Conservation (phyloP, 768 basidiomycete species). For the Mrakia frigida region DNA sequence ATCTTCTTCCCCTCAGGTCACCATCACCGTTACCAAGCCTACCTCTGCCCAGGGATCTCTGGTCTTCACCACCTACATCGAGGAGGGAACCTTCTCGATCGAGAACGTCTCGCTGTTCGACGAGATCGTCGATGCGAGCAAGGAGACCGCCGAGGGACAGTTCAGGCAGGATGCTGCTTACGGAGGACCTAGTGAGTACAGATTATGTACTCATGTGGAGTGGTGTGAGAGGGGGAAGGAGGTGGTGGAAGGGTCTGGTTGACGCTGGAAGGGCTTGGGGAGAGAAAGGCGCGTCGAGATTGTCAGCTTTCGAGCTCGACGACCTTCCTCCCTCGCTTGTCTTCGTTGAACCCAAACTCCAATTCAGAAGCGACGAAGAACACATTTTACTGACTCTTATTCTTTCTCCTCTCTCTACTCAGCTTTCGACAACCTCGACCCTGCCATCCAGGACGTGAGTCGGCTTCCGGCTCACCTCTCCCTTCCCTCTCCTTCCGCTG, state of each 20-base stretch:
- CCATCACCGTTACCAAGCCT: slow-evolving; percentile 71
- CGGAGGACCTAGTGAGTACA: slow-evolving; percentile 73
- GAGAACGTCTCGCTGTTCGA: slow-evolving; percentile 85
- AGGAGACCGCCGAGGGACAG: slow-evolving; percentile 79
- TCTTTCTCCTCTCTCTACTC: background rate
- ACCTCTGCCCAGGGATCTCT: slow-evolving; percentile 44
- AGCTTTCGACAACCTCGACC: slow-evolving; percentile 86
- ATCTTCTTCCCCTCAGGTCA: slow-evolving; percentile 1
- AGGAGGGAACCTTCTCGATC: slow-evolving; percentile 50
- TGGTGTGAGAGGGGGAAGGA: background rate
- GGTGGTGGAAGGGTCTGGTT: background rate
- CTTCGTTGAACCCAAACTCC: too few relatives aligned
- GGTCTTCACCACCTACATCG: slow-evolving; percentile 30
- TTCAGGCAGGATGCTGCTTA: slow-evolving; percentile 89
- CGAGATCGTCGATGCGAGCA: slow-evolving; percentile 65
- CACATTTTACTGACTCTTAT: background rate
- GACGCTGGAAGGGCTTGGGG: too few relatives aligned
- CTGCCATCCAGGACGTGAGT: slow-evolving; percentile 65
- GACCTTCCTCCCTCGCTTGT: too few relatives aligned
- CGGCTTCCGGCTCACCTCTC: background rate
- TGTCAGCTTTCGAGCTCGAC: too few relatives aligned
- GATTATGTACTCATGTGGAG: background rate
- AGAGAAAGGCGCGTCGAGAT: too few relatives aligned
- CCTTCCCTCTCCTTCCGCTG: background rate
- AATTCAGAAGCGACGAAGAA: background rate